These are phyloP conservation scores for Nothomitra cinnamomea DNA, from an alignment of 2,329 filamentous ascomycete species.

Conservation along the genomic window DNA sequence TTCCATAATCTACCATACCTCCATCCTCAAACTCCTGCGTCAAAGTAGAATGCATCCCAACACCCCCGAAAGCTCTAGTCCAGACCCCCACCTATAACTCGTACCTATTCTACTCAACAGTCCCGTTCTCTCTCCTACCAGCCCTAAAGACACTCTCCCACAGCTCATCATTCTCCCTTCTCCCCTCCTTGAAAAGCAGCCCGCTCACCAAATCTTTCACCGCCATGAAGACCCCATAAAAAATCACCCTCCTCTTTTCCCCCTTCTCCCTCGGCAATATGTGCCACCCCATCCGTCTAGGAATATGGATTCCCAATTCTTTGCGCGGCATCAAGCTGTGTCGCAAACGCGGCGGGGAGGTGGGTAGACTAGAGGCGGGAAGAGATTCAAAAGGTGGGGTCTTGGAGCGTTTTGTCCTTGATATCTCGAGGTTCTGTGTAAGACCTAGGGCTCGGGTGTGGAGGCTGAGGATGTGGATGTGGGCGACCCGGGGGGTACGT, in stretches of 20 bases:
- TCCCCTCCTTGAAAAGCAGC: slow-evolving; percentile 4
- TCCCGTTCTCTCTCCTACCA: not conserved
- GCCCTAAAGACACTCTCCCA: slow-evolving; percentile 1
- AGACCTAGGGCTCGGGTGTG: too few relatives aligned
- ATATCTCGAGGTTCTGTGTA: too few relatives aligned
- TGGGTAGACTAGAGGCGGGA: not conserved
- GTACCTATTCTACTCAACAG: not conserved
- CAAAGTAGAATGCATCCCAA: too few relatives aligned
- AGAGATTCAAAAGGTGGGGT: not conserved
- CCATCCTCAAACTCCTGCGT: too few relatives aligned
- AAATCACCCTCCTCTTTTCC: too few relatives aligned
- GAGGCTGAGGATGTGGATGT: too few relatives aligned
- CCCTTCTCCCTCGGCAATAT: too few relatives aligned
- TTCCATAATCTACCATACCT: too few relatives aligned
- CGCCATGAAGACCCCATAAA: slow-evolving; percentile 3
- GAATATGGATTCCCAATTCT: slow-evolving; percentile 4
- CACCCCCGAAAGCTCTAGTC: too few relatives aligned
- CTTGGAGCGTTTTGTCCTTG: too few relatives aligned
- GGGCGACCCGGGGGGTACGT: too few relatives aligned
- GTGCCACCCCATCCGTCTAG: slow-evolving; percentile 4
- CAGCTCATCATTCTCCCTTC: slow-evolving; percentile 5
- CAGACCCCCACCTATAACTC: too few relatives aligned
- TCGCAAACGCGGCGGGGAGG: not conserved
- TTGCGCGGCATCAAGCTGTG: not conserved
- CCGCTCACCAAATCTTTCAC: slow-evolving; percentile 4